These are phyloP conservation scores for Cydonia oblonga DNA, from an alignment of 331 rosid species.

Conservation along the genomic window DNA sequence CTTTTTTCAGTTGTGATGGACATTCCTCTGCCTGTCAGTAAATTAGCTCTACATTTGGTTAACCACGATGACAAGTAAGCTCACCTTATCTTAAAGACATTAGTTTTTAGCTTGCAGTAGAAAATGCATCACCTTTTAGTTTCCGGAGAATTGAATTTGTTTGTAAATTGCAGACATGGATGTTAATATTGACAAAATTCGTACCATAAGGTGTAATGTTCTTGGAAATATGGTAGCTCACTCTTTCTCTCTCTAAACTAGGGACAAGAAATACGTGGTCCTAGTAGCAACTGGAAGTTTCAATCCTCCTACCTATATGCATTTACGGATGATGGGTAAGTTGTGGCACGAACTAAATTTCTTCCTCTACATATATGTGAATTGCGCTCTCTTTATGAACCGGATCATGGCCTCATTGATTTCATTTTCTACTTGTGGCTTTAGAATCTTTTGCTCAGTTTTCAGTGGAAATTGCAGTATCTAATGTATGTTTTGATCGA, in stretches of 20 bases:
- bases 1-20: conserved; percentile 35
- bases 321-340: conserved; percentile 86
- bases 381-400: not conserved
- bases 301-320: conserved; percentile 97
- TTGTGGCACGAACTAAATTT: not conserved
- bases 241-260: conserved; percentile 6
- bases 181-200: not conserved
- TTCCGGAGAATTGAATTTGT: not conserved
- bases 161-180: not conserved
- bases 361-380: not conserved
- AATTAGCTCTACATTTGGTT: conserved; percentile 41
- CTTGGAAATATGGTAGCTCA: not conserved
- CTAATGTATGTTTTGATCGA: not conserved
- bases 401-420: not conserved
- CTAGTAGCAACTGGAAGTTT: conserved; percentile 90
- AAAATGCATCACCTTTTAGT: not conserved
- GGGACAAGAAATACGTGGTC: conserved; percentile 48
- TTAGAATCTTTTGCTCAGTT: not conserved
- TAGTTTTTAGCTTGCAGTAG: not conserved
- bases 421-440: not conserved
- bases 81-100: not conserved
- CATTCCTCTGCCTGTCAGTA: conserved; percentile 36
- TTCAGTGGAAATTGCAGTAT: not conserved
- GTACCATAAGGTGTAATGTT: not conserved
- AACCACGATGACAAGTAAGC: conserved; percentile 40